Evolutionary conservation across 352 stramenopile species (phyloP).

Genomic region (Phytophthora agathidicida): DNA sequence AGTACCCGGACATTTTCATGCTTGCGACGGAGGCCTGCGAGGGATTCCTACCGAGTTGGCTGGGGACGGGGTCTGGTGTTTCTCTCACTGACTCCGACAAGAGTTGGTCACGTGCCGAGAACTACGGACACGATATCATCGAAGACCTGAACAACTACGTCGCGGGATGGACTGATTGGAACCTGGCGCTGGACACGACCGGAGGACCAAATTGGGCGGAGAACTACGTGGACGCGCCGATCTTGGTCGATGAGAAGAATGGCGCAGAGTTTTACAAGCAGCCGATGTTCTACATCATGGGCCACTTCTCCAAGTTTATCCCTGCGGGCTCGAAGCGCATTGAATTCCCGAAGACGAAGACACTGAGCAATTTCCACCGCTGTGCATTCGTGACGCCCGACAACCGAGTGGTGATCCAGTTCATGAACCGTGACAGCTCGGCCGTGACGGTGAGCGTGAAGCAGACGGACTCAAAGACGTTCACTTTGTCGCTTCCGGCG

Average conservation of each 20-base stretch:
- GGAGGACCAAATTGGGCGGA: constrained; percentile 77
- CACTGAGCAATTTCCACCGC: constrained; percentile 38
- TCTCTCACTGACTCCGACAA: constrained; percentile 38
- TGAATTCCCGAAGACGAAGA: constrained; percentile 35
- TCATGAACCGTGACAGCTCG: constrained; percentile 46
- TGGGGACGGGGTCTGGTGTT: constrained; percentile 51
- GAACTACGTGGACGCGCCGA: constrained; percentile 77
- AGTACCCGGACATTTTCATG: constrained; percentile 78
- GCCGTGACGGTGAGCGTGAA: constrained; percentile 42
- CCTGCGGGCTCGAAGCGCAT: constrained; percentile 50
- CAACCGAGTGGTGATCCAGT: constrained; percentile 45
- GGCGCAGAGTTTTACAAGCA: constrained; percentile 83
- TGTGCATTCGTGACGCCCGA: constrained; percentile 50
- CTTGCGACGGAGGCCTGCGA: constrained; percentile 80
- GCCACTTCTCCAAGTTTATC: constrained; percentile 77
- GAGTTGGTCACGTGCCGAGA: constrained; percentile 72
- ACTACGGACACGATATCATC: constrained; percentile 87
- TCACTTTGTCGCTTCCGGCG: constrained; percentile 16
- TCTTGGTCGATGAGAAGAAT: constrained; percentile 62
- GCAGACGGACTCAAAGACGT: constrained; percentile 27
- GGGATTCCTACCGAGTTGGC: constrained; percentile 52
- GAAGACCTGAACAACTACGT: constrained; percentile 82
- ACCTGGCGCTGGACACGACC: constrained; percentile 73
- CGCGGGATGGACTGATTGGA: constrained; percentile 89
- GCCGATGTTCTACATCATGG: constrained; percentile 83